Conservation (phyloP, 305 asterid genomes). For the Solanum aculeatissimum region DNA sequence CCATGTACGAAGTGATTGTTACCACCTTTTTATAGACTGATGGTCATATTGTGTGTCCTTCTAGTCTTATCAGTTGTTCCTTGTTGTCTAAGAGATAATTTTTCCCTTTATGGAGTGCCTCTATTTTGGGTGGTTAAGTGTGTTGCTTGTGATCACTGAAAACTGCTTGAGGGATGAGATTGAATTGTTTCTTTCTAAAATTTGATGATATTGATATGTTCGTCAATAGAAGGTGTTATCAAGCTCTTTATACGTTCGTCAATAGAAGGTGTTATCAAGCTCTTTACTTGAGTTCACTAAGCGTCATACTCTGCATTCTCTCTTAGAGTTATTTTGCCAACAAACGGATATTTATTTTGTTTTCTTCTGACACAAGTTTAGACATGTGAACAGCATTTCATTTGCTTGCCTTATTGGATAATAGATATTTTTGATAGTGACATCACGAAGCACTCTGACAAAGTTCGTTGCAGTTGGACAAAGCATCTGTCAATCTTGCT, state of each 20-base stretch:
- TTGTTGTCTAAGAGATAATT: background rate
- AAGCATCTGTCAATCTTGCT: constrained; percentile 80
- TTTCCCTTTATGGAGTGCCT: background rate
- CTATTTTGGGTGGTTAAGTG: background rate
- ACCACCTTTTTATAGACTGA: background rate
- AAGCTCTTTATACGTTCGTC: background rate
- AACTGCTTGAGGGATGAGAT: background rate
- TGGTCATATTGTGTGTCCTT: background rate
- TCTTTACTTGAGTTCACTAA: background rate
- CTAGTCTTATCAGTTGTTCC: background rate
- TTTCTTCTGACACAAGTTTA: background rate
- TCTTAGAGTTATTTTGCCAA: background rate
- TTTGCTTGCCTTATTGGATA: background rate
- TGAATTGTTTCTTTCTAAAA: background rate
- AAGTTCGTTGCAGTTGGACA: constrained; percentile 62
- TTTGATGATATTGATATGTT: background rate
- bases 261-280: background rate
- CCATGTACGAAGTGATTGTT: background rate
- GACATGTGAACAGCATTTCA: background rate
- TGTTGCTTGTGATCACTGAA: background rate
- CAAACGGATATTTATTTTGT: background rate
- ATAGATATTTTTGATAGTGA: background rate
- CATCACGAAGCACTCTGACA: constrained; percentile 10
- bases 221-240: background rate
- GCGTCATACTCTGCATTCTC: background rate